A percentile compares a stretch with the other conserved stretches of the same genome.
phyloP scores from a whole-genome alignment of 2,329 filamentous ascomycete genomes.

The Ceratocystis diversiconidia region DNA sequence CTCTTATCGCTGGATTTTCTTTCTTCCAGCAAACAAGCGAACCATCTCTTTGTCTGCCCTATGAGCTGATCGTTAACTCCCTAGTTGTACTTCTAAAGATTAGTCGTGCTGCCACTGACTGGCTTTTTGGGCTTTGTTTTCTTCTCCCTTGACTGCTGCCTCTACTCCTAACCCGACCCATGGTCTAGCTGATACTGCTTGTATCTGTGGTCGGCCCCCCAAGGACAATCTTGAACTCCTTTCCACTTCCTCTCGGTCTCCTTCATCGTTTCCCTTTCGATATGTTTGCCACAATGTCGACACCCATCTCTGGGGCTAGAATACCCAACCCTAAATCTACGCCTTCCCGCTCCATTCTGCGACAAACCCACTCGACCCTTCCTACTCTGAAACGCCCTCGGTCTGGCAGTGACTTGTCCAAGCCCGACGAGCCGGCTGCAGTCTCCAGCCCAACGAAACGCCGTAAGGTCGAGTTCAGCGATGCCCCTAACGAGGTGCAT shows the following conservation, averaged over 20 bases:
- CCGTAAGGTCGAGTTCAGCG: slow-evolving; percentile 44
- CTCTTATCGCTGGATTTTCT: background rate
- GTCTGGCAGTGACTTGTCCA: slow-evolving; percentile 24
- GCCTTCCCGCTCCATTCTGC: slow-evolving; percentile 41
- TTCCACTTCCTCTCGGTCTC: background rate
- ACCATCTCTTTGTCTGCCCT: too few relatives aligned
- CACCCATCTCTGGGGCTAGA: background rate
- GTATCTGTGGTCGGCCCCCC: background rate
- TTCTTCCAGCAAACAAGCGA: background rate
- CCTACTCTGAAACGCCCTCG: slow-evolving; percentile 14
- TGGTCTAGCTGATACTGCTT: background rate
- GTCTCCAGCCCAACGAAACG: slow-evolving; percentile 36
- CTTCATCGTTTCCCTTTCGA: background rate
- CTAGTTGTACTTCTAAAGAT: too few relatives aligned
- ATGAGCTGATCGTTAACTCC: too few relatives aligned
- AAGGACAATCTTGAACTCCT: background rate
- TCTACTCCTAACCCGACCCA: background rate
- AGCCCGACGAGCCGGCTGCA: slow-evolving; percentile 26
- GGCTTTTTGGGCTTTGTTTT: background rate
- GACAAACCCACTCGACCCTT: slow-evolving; percentile 24
- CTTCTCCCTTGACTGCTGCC: background rate
- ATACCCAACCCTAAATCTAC: slow-evolving; percentile 23
- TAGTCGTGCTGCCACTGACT: background rate
- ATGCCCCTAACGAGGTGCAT: slow-evolving; percentile 42
- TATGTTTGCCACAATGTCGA: slow-evolving; percentile 13